phyloP scores from a whole-genome alignment of 1,139 yeast species.

The Pichia sp. region DNA sequence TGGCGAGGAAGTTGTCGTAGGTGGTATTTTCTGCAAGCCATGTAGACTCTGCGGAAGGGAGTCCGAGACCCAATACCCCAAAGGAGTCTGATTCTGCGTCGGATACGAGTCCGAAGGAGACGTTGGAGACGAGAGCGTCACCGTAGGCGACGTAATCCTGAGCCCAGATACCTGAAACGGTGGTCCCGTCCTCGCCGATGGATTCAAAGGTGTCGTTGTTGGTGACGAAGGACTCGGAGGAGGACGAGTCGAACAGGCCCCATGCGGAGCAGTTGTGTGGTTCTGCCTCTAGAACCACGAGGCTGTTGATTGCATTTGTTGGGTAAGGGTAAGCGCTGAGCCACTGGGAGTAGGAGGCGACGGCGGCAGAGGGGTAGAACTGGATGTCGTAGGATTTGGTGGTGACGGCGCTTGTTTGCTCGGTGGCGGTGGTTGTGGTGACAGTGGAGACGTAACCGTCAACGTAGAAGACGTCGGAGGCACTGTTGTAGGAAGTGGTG shows the following conservation, averaged over 20 bases:
- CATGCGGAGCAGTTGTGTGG: constrained; percentile 33
- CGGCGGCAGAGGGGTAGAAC: constrained; percentile 15
- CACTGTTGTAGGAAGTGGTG: constrained; percentile 8
- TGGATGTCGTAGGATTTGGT: constrained; percentile 9
- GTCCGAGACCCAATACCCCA: constrained; percentile 59
- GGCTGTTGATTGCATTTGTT: constrained; percentile 33
- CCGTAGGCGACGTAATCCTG: constrained; percentile 45
- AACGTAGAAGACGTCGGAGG: constrained; percentile 11
- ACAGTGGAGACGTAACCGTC: constrained; percentile 14
- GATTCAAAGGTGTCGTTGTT: constrained; percentile 46
- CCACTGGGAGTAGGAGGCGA: constrained; percentile 11
- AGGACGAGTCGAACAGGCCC: constrained; percentile 45
- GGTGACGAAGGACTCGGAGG: constrained; percentile 42
- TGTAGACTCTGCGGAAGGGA: constrained; percentile 44
- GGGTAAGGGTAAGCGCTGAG: constrained; percentile 14
- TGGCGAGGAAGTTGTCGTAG: constrained; percentile 53
- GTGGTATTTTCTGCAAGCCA: constrained; percentile 25
- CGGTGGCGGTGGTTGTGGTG: constrained; percentile 2
- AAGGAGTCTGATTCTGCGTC: constrained; percentile 44
- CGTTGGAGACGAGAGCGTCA: constrained; percentile 37
- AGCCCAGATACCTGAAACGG: constrained; percentile 61
- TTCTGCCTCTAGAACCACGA: constrained; percentile 19
- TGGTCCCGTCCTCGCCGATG: constrained; percentile 53
- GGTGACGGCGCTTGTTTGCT: neutral
- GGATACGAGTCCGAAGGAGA: constrained; percentile 54